phyloP scores from a whole-genome alignment of 2,329 filamentous ascomycete genomes.

The Fusarium sp. region DNA sequence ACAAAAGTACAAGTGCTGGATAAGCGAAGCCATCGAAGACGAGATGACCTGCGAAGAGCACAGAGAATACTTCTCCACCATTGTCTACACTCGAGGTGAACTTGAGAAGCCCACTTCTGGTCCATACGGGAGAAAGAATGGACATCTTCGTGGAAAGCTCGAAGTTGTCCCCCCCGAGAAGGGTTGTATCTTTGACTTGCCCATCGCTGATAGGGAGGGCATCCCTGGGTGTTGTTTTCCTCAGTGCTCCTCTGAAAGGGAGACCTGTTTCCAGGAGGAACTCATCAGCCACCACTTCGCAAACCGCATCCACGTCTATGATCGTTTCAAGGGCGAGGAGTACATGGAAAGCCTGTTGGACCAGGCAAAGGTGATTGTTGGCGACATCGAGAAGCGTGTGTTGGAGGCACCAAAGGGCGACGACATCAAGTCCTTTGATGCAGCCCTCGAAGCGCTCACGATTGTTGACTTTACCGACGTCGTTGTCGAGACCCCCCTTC shows the following conservation, averaged over 20 bases:
- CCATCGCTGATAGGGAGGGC: not conserved
- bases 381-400: not conserved
- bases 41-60: not conserved
- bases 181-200: slow-evolving; percentile 8
- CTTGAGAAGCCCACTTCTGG: not conserved
- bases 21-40: not conserved
- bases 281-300: slow-evolving; percentile 4
- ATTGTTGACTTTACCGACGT: not conserved
- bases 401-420: not conserved
- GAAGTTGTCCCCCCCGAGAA: slow-evolving; percentile 5
- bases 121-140: not conserved
- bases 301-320: slow-evolving; percentile 15
- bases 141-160: slow-evolving; percentile 4
- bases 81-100: slow-evolving; percentile 23
- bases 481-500: not conserved
- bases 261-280: not conserved
- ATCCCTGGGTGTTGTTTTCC: not conserved
- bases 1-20: slow-evolving; percentile 1
- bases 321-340: not conserved
- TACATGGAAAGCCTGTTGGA: not conserved
- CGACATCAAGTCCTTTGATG: not conserved
- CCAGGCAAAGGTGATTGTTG: not conserved
- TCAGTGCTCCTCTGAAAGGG: not conserved
- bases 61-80: not conserved
- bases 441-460: not conserved